Percentiles rank a stretch among this genome's conserved stretches.
These are phyloP conservation scores for Neoscytalidium dimidiatum DNA, from an alignment of 2,329 filamentous ascomycete species.

Conservation along the genomic window DNA sequence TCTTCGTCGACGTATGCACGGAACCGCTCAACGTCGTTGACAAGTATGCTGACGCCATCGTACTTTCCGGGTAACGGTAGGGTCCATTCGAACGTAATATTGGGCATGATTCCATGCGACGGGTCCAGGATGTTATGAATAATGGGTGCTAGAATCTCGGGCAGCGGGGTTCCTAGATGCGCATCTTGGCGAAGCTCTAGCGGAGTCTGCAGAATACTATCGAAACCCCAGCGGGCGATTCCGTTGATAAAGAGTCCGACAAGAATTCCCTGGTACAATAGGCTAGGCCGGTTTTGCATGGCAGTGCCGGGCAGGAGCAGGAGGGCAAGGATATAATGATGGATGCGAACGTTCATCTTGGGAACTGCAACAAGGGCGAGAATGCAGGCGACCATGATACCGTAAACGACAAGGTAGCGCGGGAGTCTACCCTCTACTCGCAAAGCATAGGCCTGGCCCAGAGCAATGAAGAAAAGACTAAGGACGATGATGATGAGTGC, in stretches of 20 bases:
- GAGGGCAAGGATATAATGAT: slow-evolving; percentile 91
- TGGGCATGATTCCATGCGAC: slow-evolving; percentile 46
- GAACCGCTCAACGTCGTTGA: slow-evolving; percentile 84
- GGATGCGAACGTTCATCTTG: slow-evolving; percentile 79
- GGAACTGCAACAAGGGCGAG: slow-evolving; percentile 72
- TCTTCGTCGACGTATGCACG: slow-evolving; percentile 66
- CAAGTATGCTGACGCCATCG: slow-evolving; percentile 76
- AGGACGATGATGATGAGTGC: slow-evolving; percentile 79
- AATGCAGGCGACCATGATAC: slow-evolving; percentile 65
- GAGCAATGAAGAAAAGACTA: slow-evolving; percentile 66
- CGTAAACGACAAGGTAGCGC: slow-evolving; percentile 76
- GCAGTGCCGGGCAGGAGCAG: slow-evolving; percentile 84
- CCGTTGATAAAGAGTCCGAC: slow-evolving; percentile 93
- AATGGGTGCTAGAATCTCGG: slow-evolving; percentile 43
- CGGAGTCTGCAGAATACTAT: slow-evolving; percentile 81
- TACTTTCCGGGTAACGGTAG: slow-evolving; percentile 51
- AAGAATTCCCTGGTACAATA: slow-evolving; percentile 87
- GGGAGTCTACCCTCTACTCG: slow-evolving; percentile 80
- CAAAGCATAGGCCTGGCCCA: slow-evolving; percentile 81
- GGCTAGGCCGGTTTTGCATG: slow-evolving; percentile 80
- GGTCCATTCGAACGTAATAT: slow-evolving; percentile 66
- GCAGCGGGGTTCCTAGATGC: slow-evolving; percentile 62
- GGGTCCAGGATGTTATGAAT: slow-evolving; percentile 50
- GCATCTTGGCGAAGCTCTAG: slow-evolving; percentile 63
- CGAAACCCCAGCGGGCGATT: slow-evolving; percentile 91